A percentile compares a stretch with the other conserved stretches of the same genome.
These are phyloP conservation scores for Fraxinus baroniana DNA, from an alignment of 305 asterid species.

Conservation along the genomic window DNA sequence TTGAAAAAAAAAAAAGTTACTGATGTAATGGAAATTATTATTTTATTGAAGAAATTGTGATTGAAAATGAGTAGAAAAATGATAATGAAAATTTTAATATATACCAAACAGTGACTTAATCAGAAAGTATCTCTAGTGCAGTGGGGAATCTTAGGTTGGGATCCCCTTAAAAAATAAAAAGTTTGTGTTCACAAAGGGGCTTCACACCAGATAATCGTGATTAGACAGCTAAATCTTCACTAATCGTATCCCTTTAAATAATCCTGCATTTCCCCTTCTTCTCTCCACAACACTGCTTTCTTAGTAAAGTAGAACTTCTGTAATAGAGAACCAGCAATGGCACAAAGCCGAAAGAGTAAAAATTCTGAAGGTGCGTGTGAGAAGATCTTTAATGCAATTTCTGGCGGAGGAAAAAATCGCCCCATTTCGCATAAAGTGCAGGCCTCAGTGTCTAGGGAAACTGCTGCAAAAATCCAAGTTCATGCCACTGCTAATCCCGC, in stretches of 20 bases:
- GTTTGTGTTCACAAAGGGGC: background rate
- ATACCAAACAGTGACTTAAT: background rate
- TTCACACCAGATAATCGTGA: background rate
- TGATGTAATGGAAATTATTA: too few relatives aligned
- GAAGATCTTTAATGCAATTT: slow-evolving; percentile 10
- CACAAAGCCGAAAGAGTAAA: slow-evolving; percentile 5
- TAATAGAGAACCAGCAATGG: slow-evolving; percentile 16
- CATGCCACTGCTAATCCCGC: background rate
- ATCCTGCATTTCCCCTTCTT: background rate
- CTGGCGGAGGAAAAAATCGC: background rate
- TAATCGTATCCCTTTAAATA: slow-evolving; percentile 17
- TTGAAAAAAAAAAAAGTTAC: too few relatives aligned
- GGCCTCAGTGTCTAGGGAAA: background rate
- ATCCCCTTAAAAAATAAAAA: slow-evolving; percentile 14
- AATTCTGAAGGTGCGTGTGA: slow-evolving; percentile 1
- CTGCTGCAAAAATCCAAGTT: background rate
- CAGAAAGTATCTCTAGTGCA: background rate
- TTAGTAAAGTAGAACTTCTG: background rate
- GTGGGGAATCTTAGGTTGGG: slow-evolving; percentile 11
- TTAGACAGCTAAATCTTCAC: background rate
- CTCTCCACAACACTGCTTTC: slow-evolving; percentile 13
- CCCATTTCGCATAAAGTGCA: background rate
- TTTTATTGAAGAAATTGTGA: too few relatives aligned
- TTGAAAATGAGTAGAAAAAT: too few relatives aligned
- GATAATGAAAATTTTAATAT: too few relatives aligned